phyloP scores from a whole-genome alignment of 768 basidiomycete genomes.

The Suillus placidus region DNA sequence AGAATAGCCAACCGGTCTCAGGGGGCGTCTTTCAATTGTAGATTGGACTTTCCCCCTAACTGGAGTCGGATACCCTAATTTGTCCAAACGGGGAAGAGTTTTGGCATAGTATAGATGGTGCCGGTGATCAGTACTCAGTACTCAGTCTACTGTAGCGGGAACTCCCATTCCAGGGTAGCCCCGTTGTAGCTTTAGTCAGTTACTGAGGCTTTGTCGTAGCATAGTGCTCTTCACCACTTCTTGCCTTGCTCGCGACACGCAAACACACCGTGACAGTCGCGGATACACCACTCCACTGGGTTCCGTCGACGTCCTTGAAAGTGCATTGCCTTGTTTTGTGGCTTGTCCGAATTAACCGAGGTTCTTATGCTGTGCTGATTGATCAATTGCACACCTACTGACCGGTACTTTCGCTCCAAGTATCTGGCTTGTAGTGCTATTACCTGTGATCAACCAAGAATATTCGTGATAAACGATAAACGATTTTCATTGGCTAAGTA shows the following conservation, averaged over 20 bases:
- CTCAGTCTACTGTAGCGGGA: no score
- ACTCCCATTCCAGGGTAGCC: no score
- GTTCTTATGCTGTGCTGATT: neutral
- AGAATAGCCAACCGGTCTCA: neutral
- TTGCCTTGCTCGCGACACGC: no score
- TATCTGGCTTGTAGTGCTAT: neutral
- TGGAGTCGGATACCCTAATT: neutral
- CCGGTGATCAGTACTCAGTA: no score
- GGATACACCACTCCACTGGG: no score
- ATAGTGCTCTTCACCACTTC: no score
- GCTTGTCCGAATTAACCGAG: neutral
- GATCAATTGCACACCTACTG: neutral
- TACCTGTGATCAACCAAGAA: no score
- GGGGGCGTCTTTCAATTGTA: neutral
- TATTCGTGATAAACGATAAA: no score
- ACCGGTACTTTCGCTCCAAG: neutral
- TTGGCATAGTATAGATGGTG: neutral
- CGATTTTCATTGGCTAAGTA: no score
- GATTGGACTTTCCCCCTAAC: neutral
- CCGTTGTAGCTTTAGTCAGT: no score
- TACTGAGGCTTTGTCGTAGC: no score
- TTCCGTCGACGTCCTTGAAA: neutral
- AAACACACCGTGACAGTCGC: no score
- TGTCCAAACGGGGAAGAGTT: neutral
- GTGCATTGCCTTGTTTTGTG: neutral